These are phyloP conservation scores for Solanum tacnaense DNA, from an alignment of 257 asterid genomes.

Conservation along the genomic window DNA sequence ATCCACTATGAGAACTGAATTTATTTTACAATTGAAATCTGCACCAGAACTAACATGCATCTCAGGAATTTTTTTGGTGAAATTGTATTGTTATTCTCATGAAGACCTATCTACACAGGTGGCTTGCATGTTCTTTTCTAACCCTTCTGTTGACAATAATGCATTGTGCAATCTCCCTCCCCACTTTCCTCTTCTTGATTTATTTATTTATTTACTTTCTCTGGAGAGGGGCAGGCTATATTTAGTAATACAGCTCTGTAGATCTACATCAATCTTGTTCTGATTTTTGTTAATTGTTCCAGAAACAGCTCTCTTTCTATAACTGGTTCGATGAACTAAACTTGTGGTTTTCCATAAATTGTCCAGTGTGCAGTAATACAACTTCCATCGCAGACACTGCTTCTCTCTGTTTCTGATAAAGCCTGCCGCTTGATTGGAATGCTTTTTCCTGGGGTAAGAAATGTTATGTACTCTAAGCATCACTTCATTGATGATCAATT, in stretches of 20 bases:
- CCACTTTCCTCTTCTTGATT: background rate
- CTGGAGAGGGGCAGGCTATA: background rate
- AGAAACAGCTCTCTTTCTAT: background rate
- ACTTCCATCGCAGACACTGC: slow-evolving; percentile 88
- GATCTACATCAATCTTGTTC: background rate
- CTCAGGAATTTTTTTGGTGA: background rate
- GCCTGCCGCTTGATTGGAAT: slow-evolving; percentile 93
- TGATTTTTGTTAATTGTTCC: background rate
- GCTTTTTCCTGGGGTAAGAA: slow-evolving; percentile 97
- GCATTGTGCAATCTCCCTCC: background rate
- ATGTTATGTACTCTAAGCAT: background rate
- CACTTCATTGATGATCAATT: background rate
- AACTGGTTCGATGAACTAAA: background rate
- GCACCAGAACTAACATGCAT: background rate
- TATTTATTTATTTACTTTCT: background rate
- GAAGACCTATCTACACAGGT: background rate
- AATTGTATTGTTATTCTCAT: background rate
- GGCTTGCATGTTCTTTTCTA: background rate
- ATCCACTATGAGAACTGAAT: background rate
- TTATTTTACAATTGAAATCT: background rate
- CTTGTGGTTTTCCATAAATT: background rate
- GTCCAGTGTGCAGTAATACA: slow-evolving; percentile 94
- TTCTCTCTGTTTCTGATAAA: slow-evolving; percentile 91
- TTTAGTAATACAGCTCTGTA: background rate
- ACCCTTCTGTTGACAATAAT: background rate